phyloP scores from a whole-genome alignment of 441 rosid genomes.

The Brassica balearica region DNA sequence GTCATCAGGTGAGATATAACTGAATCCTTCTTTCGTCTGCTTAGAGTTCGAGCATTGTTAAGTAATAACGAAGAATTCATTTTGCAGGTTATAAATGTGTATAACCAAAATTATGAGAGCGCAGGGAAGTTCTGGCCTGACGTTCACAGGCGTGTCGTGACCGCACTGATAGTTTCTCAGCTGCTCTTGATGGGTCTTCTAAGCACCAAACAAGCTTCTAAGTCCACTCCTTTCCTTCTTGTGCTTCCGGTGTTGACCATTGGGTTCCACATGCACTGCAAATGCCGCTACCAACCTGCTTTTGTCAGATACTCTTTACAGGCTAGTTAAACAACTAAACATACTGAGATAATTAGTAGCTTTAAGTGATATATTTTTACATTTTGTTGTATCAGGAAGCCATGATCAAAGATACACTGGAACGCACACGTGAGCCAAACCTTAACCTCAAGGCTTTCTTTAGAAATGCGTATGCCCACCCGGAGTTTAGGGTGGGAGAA shows the following conservation, averaged over 20 bases:
- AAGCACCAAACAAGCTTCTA: conserved; percentile 76
- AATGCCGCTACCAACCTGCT: conserved; percentile 85
- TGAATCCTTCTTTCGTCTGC: conserved; percentile 10
- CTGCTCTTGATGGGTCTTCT: conserved; percentile 83
- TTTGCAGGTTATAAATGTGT: conserved; percentile 85
- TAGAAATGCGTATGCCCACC: conserved; percentile 70
- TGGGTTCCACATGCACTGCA: conserved; percentile 84
- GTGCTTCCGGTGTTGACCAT: conserved; percentile 78
- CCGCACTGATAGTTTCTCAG: conserved; percentile 80
- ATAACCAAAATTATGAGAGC: conserved; percentile 92
- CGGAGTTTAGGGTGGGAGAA: conserved; percentile 68
- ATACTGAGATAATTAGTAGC: conserved; percentile 4
- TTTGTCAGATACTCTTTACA: conserved; percentile 76
- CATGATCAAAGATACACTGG: conserved; percentile 87
- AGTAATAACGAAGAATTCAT: conserved; percentile 2
- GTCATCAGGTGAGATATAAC: conserved; percentile 77
- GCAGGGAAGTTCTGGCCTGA: conserved; percentile 98
- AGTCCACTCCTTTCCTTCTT: conserved; percentile 83
- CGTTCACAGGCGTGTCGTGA: conserved; percentile 78
- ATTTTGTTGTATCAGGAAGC: conserved; percentile 66
- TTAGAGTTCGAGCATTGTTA: not conserved
- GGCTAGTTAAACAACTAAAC: conserved; percentile 46
- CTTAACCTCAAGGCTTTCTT: conserved; percentile 74
- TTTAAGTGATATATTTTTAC: conserved; percentile 9
- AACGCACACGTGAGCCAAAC: conserved; percentile 74